These are phyloP conservation scores for Nicotiana rustica DNA, from an alignment of 305 asterid genomes.

Conservation along the genomic window DNA sequence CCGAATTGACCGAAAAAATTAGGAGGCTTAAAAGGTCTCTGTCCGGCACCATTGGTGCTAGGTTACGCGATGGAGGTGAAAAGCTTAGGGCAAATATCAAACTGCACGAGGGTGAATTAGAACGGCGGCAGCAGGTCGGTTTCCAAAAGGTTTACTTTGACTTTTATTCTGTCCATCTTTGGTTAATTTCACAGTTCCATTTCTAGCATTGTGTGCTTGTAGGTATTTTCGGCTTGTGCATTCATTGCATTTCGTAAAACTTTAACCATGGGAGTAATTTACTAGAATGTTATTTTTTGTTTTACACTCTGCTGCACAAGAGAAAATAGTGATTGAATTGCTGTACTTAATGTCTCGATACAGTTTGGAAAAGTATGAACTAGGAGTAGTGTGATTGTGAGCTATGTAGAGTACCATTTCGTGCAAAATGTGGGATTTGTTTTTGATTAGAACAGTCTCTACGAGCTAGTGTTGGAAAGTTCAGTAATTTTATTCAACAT, in stretches of 20 bases:
- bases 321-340: neutral
- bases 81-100: conserved; percentile 41
- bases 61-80: conserved; percentile 59
- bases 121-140: conserved; percentile 33
- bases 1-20: conserved; percentile 40
- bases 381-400: neutral
- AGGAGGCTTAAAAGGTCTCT: conserved; percentile 26
- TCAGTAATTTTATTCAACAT: neutral
- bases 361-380: neutral
- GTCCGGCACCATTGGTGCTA: neutral
- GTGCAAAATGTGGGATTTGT: neutral
- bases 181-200: conserved; percentile 8
- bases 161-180: neutral
- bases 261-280: neutral
- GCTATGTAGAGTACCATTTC: neutral
- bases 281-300: neutral
- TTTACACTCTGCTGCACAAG: conserved; percentile 5
- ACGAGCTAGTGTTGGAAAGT: conserved; percentile 16
- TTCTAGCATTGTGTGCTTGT: conserved; percentile 16
- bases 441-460: conserved; percentile 6
- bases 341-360: neutral
- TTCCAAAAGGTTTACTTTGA: conserved; percentile 49
- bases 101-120: conserved; percentile 53
- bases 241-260: neutral
- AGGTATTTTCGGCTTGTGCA: conserved; percentile 14